Percentiles rank a stretch among this genome's conserved stretches.
phyloP scores from a whole-genome alignment of 164 flowering plant species.

The Tetrastigma voinierianum region DNA sequence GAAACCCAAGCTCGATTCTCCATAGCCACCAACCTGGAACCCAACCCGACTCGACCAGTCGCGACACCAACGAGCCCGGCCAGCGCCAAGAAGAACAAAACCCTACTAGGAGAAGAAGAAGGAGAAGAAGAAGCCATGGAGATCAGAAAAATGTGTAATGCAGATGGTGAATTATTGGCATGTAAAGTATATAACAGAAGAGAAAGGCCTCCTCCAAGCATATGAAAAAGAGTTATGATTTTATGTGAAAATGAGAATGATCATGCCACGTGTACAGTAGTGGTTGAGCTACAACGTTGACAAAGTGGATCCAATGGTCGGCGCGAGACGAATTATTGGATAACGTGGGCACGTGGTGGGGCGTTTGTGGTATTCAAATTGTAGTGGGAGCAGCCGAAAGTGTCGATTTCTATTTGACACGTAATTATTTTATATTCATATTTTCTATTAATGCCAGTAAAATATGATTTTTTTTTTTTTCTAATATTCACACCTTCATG shows the following conservation, averaged over 20 bases:
- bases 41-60: constrained; percentile 35
- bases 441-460: constrained; percentile 2
- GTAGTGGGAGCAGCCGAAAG: constrained; percentile 5
- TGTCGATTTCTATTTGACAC: constrained; percentile 3
- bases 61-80: constrained; percentile 1
- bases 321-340: constrained; percentile 13
- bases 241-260: background rate
- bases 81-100: constrained; percentile 10
- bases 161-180: background rate
- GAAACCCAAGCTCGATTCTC: constrained; percentile 60
- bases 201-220: background rate
- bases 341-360: constrained; percentile 22
- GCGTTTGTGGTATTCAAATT: constrained; percentile 3
- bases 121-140: constrained; percentile 14
- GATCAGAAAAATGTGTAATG: background rate
- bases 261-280: constrained; percentile 34
- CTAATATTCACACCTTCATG: too few species aligned
- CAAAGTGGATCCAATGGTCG: constrained; percentile 34
- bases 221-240: too few species aligned
- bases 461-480: too few species aligned
- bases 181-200: background rate
- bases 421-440: background rate
- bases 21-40: constrained; percentile 55
- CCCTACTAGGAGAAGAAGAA: constrained; percentile 1
- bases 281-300: constrained; percentile 66